Percentiles rank a stretch among this genome's conserved stretches.
phyloP scores from a whole-genome alignment of 2,329 filamentous ascomycete species.

The Colletotrichum horii region DNA sequence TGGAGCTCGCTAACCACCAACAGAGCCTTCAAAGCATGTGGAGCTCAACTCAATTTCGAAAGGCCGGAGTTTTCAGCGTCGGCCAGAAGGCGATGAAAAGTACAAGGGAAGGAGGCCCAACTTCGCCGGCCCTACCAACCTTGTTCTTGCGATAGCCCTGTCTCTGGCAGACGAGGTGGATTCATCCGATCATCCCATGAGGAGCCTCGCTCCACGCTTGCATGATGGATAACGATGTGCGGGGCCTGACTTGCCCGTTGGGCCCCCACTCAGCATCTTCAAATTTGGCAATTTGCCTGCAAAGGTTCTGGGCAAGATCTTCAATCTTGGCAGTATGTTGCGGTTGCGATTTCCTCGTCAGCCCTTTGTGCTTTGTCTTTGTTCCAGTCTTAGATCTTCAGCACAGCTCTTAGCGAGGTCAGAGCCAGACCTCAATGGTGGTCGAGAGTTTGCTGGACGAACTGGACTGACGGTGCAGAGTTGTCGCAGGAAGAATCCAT shows the following conservation, averaged over 20 bases:
- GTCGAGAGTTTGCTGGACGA: not conserved
- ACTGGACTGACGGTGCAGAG: not conserved
- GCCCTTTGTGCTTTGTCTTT: not conserved
- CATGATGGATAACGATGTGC: conserved; percentile 13
- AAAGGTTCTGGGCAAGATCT: conserved; percentile 6
- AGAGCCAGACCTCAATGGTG: not conserved
- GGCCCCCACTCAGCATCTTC: not conserved
- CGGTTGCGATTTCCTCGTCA: not conserved
- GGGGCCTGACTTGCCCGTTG: conserved; percentile 16
- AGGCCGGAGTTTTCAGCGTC: not conserved
- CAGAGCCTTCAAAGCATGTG: not conserved
- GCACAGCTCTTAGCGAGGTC: not conserved
- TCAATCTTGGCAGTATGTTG: not conserved
- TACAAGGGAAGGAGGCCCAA: not conserved
- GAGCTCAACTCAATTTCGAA: not conserved
- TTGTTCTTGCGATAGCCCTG: not conserved
- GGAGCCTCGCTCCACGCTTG: conserved; percentile 7
- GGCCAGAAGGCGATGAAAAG: not conserved
- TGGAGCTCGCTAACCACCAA: conserved; percentile 7
- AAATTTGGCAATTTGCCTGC: conserved; percentile 1
- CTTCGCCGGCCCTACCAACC: conserved; percentile 4
- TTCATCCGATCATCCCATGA: conserved; percentile 12
- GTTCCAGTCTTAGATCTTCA: not conserved
- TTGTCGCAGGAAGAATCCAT: not conserved
- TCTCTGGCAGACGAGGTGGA: conserved; percentile 1